Conservation (phyloP, 2,329 filamentous ascomycete genomes). For the Xylaria sp. region DNA sequence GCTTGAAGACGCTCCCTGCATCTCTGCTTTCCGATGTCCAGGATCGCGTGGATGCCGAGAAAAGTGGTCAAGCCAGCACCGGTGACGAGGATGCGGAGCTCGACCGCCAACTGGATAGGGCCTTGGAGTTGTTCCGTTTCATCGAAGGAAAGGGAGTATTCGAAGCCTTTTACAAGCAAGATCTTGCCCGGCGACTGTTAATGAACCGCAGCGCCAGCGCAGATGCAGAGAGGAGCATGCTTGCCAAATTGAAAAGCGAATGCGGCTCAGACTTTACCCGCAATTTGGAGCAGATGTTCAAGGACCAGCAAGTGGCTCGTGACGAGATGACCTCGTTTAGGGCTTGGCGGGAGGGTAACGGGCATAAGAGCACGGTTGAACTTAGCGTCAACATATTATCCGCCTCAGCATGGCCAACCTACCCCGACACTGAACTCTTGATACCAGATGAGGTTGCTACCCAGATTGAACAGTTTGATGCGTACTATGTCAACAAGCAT, state of each 20-base stretch:
- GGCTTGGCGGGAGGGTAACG: constrained; percentile 51
- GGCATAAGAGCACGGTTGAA: constrained; percentile 54
- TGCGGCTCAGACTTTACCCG: constrained; percentile 93
- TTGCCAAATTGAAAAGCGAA: constrained; percentile 83
- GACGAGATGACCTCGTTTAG: constrained; percentile 93
- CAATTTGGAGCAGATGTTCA: constrained; percentile 99
- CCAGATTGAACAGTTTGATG: constrained; percentile 76
- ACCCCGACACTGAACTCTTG: constrained; percentile 66
- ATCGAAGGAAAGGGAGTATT: constrained; percentile 97
- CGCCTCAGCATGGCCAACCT: constrained; percentile 86
- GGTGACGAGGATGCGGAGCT: constrained; percentile 89
- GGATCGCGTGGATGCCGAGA: constrained; percentile 53
- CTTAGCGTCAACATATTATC: constrained; percentile 88
- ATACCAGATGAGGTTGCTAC: constrained; percentile 69
- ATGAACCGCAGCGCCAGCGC: constrained; percentile 91
- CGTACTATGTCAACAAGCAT: constrained; percentile 84
- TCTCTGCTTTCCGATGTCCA: constrained; percentile 58
- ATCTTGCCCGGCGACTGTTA: constrained; percentile 80
- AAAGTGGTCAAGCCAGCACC: constrained; percentile 58
- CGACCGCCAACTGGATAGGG: constrained; percentile 85
- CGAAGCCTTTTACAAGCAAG: constrained; percentile 98
- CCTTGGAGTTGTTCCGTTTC: constrained; percentile 90
- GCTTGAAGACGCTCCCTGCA: constrained; percentile 74
- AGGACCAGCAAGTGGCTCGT: constrained; percentile 86
- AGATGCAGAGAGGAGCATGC: constrained; percentile 94